Evolutionary conservation across 192 early-diverging fungal species (phyloP).

Genomic region (Podila clonocystis): DNA sequence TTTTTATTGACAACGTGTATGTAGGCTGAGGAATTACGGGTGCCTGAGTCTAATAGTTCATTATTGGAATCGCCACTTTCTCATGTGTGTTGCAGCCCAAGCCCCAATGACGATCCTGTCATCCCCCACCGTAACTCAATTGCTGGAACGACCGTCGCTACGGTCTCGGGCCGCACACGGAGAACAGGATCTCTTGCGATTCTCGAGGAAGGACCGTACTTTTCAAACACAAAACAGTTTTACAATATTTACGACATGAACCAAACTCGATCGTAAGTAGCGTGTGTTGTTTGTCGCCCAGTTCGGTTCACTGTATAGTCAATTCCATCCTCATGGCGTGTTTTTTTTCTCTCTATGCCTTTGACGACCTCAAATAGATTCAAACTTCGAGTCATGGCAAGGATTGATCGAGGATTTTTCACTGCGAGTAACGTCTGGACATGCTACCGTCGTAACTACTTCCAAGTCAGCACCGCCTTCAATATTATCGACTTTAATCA

Average conservation of each 20-base stretch:
- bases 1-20: neutral
- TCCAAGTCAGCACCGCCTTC: conserved; percentile 80
- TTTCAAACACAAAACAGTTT: conserved; percentile 71
- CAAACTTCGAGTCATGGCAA: conserved; percentile 69
- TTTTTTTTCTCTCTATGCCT: neutral
- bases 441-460: conserved; percentile 95
- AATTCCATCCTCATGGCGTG: neutral
- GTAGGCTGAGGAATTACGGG: neutral
- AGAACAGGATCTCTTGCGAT: conserved; percentile 52
- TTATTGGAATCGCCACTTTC: neutral
- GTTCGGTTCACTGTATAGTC: neutral
- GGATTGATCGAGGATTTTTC: conserved; percentile 90
- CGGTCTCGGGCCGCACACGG: conserved; percentile 10
- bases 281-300: neutral
- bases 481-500: conserved; percentile 56
- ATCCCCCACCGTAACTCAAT: conserved; percentile 47
- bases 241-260: conserved; percentile 71
- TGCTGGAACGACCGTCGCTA: conserved; percentile 31
- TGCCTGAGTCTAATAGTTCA: neutral
- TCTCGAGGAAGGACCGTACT: conserved; percentile 74
- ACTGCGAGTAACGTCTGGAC: conserved; percentile 83
- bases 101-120: conserved; percentile 18
- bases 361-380: conserved; percentile 45
- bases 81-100: conserved; percentile 2
- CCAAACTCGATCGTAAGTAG: conserved; percentile 58